Evolutionary conservation across 768 basidiomycete species (phyloP), one percentile per base, ranked within the genome.

Genomic region (Russula ochroleuca): DNA sequence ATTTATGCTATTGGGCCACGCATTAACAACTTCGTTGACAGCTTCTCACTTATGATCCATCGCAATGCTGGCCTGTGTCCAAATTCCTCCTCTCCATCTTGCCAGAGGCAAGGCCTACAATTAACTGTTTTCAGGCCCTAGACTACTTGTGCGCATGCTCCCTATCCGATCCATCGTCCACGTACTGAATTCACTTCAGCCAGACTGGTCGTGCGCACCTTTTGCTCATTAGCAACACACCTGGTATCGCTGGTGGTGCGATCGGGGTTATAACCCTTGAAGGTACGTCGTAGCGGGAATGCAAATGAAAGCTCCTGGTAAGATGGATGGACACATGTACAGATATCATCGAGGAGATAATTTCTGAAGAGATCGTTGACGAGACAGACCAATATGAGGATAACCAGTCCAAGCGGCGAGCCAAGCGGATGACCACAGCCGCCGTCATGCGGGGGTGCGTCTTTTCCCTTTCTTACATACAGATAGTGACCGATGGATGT

Each of bases 201-300:
- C 96, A 97, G 80, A 95, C 94, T 0, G 96, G 96, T 2, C 85
- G 95, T 48, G 92, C 94, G 0, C 96, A 99, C 77, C 78, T 99
- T 56, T 78, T 98, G 14, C 75, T 99, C 35, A 83, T 99, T 43
- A 92, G 88, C 69, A 80, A 79, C 19, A 90, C 90, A 0, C 96
- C 96, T 2, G 96, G 96, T 0, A 74, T 79, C 21, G 78, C 85
- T 7, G 90, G 90, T 25, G 95, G 95, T 41, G 94, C 86, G 1
- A 82, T 97, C 31, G 96, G 96, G 2, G 91, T 98, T 7, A 85
- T 98, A 66, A 95, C 92, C 2, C 82, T 95, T 14, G 91, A 92
- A 81, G 89, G 87, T 85, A 56, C 40, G 52, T 57, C 28, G 31
- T 19, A 17, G 14, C 28, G 14, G 13, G 7, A 41, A 47, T 35